Evolutionary conservation across 2,329 filamentous ascomycete genomes (phyloP), one percentile per base, ranked within the genome.

Genomic region (Escovopsis weberi): DNA sequence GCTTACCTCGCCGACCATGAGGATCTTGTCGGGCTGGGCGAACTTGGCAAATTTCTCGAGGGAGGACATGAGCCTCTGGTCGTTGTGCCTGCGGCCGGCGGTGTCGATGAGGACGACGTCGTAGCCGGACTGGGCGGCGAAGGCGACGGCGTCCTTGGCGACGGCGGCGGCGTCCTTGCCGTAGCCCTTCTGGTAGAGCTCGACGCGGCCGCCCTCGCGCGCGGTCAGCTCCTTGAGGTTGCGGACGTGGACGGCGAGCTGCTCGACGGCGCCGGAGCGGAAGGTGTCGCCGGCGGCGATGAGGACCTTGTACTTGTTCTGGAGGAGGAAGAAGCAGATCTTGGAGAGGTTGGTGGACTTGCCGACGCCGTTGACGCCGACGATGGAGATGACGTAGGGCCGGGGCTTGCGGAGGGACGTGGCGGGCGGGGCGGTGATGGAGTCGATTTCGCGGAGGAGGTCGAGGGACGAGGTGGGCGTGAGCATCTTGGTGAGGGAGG

Each of bases 311-410:
- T 94, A 93, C 59, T 93, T 88, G 69, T 98, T 98, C 63, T 98
- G 89, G 30, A 98, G 71, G 33, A 98, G 71, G 67, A 98, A 98
- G 66, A 91, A 98, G 62, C 88, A 94, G 51, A 98, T 94, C 64
- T 98, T 98, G 61, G 85, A 89, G 33, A 98, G 72, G 59, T 95
- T 96, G 41, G 91, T 98, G 12, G 88, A 95, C 67, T 98, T 98
- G 57, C 91, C 91, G 33, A 98, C 91, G 42, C 91, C 91, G 60
- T 98, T 98, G 58, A 98, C 91, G 48, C 91, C 91, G 37, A 98
- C 91, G 47, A 98, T 94, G 44, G 87, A 95, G 59, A 98, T 93
- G 55, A 96, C 89, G 59, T 96, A 98, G 37, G 91, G 91, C 4
- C 91, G 81, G 18, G 74, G 63, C 46, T 72, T 70, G 51, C 75